Evolutionary conservation across 257 asterid genomes (phyloP).

Genomic region (Nicotiana undulata): DNA sequence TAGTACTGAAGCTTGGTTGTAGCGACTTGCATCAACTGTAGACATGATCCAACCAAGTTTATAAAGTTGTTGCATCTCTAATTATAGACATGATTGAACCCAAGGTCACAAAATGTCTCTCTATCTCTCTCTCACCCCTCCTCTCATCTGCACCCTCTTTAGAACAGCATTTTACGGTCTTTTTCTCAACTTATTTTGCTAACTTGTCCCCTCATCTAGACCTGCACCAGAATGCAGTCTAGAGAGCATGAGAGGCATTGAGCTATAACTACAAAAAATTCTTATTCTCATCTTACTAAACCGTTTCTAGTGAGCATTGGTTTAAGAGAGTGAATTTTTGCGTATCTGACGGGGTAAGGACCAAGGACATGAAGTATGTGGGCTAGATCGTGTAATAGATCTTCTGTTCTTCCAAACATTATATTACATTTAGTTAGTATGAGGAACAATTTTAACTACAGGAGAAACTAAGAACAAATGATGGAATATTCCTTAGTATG

Average conservation of each 20-base stretch:
- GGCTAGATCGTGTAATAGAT: neutral
- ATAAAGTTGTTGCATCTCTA: neutral
- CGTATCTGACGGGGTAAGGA: neutral
- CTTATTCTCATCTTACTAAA: neutral
- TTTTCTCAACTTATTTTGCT: neutral
- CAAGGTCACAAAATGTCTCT: neutral
- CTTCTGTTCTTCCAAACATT: neutral
- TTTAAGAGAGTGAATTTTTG: neutral
- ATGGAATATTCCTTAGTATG: neutral
- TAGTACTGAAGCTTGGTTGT: neutral
- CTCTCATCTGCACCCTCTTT: neutral
- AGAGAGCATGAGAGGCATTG: neutral
- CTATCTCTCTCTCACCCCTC: neutral
- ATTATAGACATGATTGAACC: neutral
- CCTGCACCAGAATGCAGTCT: neutral
- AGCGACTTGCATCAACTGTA: neutral
- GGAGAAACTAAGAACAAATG: neutral
- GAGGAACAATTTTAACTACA: neutral
- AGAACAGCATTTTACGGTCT: neutral
- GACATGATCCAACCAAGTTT: neutral
- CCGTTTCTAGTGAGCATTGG: neutral
- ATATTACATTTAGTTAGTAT: neutral
- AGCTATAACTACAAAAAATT: neutral
- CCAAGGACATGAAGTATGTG: neutral
- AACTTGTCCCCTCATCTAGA: neutral